A percentile compares a stretch with the other conserved stretches of the same genome.
Evolutionary conservation across 2,329 filamentous ascomycete species (phyloP).

Genomic region (Aspergillus viridinutans): DNA sequence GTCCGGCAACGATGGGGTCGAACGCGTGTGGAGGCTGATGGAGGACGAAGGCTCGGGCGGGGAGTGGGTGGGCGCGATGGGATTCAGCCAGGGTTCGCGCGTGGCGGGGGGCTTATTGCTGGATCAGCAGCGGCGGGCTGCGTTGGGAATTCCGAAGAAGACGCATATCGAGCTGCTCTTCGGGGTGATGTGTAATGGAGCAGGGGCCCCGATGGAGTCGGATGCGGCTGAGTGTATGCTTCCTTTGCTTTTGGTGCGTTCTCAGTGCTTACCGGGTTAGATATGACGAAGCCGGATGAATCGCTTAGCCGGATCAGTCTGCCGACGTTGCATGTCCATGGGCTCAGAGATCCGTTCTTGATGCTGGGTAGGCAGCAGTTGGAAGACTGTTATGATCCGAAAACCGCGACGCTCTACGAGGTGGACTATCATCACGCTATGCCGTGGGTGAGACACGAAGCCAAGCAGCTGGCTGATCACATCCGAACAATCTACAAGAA

Average conservation of each 20-base stretch:
- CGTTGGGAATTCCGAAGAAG: not conserved
- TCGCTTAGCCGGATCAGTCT: slow-evolving; percentile 2
- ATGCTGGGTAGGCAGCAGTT: slow-evolving; percentile 13
- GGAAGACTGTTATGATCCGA: slow-evolving; percentile 10
- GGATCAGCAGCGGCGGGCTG: slow-evolving; percentile 16
- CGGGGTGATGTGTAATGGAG: slow-evolving; percentile 19
- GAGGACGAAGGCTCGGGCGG: slow-evolving; percentile 6
- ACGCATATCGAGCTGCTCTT: slow-evolving; percentile 8
- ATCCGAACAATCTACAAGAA: slow-evolving; percentile 12
- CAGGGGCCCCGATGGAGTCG: slow-evolving; percentile 17
- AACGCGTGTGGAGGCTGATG: slow-evolving; percentile 16
- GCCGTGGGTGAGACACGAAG: slow-evolving; percentile 19
- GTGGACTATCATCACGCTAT: slow-evolving; percentile 23
- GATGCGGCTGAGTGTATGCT: slow-evolving; percentile 13
- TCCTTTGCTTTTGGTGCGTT: not conserved
- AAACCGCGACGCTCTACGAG: slow-evolving; percentile 10
- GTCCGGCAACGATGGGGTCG: slow-evolving; percentile 13
- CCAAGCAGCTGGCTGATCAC: slow-evolving; percentile 10
- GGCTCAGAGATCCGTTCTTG: slow-evolving; percentile 16
- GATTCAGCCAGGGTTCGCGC: slow-evolving; percentile 20
- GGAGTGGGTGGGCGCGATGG: slow-evolving; percentile 19
- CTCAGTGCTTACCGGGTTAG: not conserved
- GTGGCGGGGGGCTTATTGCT: slow-evolving; percentile 15
- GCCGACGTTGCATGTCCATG: slow-evolving; percentile 20
- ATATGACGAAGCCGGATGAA: not conserved